Percentiles rank a stretch among this genome's conserved stretches.
phyloP scores from a whole-genome alignment of 768 basidiomycete species.

The Tricholoma saponaceum region DNA sequence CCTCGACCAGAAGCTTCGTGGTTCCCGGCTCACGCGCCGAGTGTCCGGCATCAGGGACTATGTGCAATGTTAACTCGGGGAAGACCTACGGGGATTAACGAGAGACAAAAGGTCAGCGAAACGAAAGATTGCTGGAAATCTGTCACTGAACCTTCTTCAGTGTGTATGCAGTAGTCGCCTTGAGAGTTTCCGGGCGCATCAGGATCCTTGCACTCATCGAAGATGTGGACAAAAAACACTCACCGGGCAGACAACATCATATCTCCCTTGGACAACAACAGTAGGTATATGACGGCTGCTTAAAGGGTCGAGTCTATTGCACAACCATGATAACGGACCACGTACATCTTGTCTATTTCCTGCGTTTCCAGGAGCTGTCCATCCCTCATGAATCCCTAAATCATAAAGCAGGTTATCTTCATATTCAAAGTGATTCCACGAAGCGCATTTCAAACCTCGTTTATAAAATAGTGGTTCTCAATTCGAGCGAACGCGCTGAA shows the following conservation, averaged over 20 bases:
- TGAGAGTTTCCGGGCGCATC: not conserved
- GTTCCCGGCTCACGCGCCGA: constrained; percentile 74
- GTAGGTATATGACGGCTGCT: constrained; percentile 82
- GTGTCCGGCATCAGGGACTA: constrained; percentile 87
- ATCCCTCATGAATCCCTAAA: constrained; percentile 80
- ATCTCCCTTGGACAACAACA: constrained; percentile 80
- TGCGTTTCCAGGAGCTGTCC: constrained; percentile 83
- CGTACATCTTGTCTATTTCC: constrained; percentile 83
- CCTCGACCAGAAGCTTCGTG: constrained; percentile 68
- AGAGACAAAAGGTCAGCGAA: not conserved
- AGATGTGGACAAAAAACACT: constrained; percentile 12
- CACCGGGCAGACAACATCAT: constrained; percentile 87
- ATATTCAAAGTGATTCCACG: not conserved
- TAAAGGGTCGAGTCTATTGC: not conserved
- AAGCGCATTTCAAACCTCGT: constrained; percentile 44
- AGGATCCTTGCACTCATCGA: not conserved
- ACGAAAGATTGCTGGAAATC: not conserved
- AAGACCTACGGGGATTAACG: constrained; percentile 40
- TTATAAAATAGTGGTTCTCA: constrained; percentile 90
- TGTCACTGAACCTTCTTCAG: constrained; percentile 56
- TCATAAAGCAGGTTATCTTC: not conserved
- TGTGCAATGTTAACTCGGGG: constrained; percentile 71
- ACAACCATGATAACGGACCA: constrained; percentile 10
- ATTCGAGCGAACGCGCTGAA: constrained; percentile 80
- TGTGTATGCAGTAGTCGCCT: constrained; percentile 78